Percentiles rank a stretch among this genome's conserved stretches.
Conservation (phyloP, 768 basidiomycete genomes). For the Psilocybe sp. region DNA sequence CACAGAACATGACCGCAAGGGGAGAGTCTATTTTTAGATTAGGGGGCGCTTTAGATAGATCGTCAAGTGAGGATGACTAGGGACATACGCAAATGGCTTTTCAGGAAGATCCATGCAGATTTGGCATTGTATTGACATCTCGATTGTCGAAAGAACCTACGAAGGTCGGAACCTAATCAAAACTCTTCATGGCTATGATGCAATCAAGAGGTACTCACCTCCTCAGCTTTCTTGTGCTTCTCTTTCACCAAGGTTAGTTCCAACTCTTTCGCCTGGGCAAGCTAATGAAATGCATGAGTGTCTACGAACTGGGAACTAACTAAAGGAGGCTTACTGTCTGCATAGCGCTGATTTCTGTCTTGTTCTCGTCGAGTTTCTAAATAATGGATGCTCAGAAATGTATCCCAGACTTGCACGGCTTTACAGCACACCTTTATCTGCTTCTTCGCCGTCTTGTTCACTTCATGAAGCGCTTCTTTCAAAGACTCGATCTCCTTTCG, state of each 20-base stretch:
- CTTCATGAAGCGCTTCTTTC: slow-evolving; percentile 45
- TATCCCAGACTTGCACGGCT: not conserved
- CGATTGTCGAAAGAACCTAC: slow-evolving; percentile 55
- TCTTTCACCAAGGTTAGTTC: slow-evolving; percentile 41
- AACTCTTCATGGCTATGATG: not conserved
- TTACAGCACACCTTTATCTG: slow-evolving; percentile 47
- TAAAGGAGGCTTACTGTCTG: slow-evolving; percentile 31
- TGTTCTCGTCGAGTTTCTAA: slow-evolving; percentile 54
- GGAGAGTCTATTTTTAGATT: slow-evolving; percentile 43
- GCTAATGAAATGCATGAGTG: slow-evolving; percentile 22
- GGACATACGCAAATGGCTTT: slow-evolving; percentile 64
- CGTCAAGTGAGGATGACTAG: not conserved
- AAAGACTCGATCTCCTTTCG: slow-evolving; percentile 55
- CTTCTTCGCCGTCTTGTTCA: slow-evolving; percentile 49
- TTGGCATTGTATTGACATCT: slow-evolving; percentile 65
- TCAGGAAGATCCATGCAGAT: slow-evolving; percentile 72
- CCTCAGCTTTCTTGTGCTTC: slow-evolving; percentile 52
- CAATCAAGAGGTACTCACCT: slow-evolving; percentile 36
- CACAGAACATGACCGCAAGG: slow-evolving; percentile 84
- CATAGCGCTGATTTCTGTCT: slow-evolving; percentile 35
- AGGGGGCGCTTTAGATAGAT: not conserved
- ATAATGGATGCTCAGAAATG: slow-evolving; percentile 3
- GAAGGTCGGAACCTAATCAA: not conserved
- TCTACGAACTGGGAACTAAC: not conserved
- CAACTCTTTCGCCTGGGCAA: slow-evolving; percentile 41